These are phyloP conservation scores for Gossypium turneri DNA, from an alignment of 345 rosid genomes.

Conservation along the genomic window DNA sequence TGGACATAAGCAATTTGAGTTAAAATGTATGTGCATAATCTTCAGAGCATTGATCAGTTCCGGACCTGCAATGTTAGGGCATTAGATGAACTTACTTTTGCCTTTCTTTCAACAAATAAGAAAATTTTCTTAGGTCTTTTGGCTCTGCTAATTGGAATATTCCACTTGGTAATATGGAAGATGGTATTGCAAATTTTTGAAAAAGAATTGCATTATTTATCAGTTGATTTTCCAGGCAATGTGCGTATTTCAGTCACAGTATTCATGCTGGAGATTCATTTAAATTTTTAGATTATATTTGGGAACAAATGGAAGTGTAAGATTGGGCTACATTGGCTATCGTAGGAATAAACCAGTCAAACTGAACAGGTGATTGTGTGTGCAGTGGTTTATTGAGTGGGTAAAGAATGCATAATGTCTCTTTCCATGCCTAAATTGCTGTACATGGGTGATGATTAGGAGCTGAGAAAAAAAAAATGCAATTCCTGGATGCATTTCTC, in stretches of 20 bases:
- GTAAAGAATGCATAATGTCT: neutral
- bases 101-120: neutral
- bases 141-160: neutral
- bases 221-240: neutral
- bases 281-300: neutral
- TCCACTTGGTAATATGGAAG: neutral
- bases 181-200: neutral
- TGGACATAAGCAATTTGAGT: neutral
- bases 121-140: neutral
- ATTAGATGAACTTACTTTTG: neutral
- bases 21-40: neutral
- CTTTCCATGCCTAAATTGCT: neutral
- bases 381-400: neutral
- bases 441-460: neutral
- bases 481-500: neutral
- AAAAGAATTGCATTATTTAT: neutral
- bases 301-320: neutral
- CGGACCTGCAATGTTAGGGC: neutral
- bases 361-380: neutral
- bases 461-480: neutral
- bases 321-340: neutral
- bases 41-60: neutral
- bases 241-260: neutral
- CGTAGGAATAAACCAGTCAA: neutral
- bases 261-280: neutral